Evolutionary conservation across 176 grass and related monocot genomes (phyloP).

Genomic region (Raddia distichophylla): DNA sequence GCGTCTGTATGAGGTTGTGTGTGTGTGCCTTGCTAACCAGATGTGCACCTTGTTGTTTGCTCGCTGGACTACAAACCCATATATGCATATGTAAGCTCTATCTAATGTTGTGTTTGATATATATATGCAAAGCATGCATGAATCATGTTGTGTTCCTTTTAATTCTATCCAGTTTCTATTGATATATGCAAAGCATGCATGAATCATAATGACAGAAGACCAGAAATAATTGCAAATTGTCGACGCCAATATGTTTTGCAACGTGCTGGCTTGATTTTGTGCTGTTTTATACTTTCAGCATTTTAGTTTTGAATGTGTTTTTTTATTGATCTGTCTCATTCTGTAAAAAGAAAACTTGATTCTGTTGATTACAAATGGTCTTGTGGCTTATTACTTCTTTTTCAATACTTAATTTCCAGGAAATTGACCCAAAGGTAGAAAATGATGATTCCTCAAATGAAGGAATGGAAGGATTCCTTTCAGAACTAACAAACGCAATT

Average conservation of each 20-base stretch:
- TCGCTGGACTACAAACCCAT: background rate
- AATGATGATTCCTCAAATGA: constrained; percentile 85
- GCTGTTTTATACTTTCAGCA: background rate
- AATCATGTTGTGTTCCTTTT: too few species aligned
- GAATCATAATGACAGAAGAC: too few species aligned
- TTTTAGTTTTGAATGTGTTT: constrained; percentile 12
- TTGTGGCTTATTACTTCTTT: constrained; percentile 23
- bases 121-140: too few species aligned
- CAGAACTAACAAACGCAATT: constrained; percentile 94
- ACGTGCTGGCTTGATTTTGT: background rate
- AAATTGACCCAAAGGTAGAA: constrained; percentile 97
- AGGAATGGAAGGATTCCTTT: constrained; percentile 94
- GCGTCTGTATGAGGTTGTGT: constrained; percentile 1
- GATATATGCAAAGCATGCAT: too few species aligned
- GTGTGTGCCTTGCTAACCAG: background rate
- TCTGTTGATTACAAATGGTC: constrained; percentile 4
- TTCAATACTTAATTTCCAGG: constrained; percentile 51
- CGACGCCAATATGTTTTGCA: background rate
- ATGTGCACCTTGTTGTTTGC: background rate
- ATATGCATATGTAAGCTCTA: too few species aligned
- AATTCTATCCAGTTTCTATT: too few species aligned
- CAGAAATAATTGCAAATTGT: background rate
- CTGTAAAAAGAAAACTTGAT: background rate
- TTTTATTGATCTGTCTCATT: constrained; percentile 21
- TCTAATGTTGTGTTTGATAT: too few species aligned